Evolutionary conservation across 2,329 filamentous ascomycete genomes (phyloP).

Genomic region (Talaromyces atroroseus): DNA sequence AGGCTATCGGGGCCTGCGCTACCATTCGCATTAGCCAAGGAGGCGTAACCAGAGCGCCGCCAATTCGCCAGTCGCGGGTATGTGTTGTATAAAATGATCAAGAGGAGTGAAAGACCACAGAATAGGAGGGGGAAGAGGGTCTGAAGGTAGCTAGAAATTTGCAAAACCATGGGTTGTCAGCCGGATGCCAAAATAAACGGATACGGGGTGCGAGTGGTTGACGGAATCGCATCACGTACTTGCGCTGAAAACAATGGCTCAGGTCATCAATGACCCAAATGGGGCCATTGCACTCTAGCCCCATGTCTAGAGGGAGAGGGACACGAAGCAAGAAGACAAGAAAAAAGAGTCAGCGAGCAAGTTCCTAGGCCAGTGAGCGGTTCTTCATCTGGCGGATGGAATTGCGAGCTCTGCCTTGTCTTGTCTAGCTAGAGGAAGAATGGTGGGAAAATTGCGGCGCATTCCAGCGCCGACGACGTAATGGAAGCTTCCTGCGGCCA

Average conservation of each 20-base stretch:
- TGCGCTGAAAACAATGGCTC: conserved; percentile 55
- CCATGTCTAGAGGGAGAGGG: conserved; percentile 35
- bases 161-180: conserved; percentile 14
- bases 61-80: conserved; percentile 50
- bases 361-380: background rate
- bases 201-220: background rate
- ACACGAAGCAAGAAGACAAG: background rate
- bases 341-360: background rate
- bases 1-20: conserved; percentile 28
- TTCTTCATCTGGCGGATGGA: conserved; percentile 6
- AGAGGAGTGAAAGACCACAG: conserved; percentile 63
- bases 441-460: background rate
- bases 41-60: conserved; percentile 54
- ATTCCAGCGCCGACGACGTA: conserved; percentile 8
- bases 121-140: conserved; percentile 71
- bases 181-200: conserved; percentile 4
- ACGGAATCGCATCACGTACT: conserved; percentile 32
- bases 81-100: conserved; percentile 57
- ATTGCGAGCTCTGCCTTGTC: background rate
- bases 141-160: conserved; percentile 63
- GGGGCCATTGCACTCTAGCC: conserved; percentile 52
- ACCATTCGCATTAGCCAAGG: conserved; percentile 27
- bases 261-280: conserved; percentile 60
- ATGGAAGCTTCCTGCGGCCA: conserved; percentile 1
- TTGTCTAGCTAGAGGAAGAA: background rate